Evolutionary conservation across 306 rosid species (phyloP).

Genomic region (Dryas octopetala): DNA sequence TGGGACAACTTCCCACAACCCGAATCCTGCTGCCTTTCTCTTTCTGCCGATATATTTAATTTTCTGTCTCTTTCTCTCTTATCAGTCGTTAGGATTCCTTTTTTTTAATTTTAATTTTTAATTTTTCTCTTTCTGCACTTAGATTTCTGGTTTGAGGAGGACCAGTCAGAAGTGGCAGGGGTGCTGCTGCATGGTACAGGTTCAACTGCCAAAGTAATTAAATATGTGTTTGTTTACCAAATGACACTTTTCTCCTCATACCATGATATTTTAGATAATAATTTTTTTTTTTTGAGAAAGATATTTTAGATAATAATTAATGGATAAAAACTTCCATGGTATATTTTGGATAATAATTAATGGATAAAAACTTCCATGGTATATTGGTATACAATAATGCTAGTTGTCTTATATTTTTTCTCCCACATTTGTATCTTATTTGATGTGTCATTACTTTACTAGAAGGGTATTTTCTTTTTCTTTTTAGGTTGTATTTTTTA

Average conservation of each 20-base stretch:
- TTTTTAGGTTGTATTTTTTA: no score
- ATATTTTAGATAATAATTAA: no score
- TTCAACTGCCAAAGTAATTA: conserved; percentile 18
- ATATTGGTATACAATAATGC: no score
- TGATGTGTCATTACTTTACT: no score
- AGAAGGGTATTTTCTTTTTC: no score
- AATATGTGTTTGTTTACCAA: background rate
- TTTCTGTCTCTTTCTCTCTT: conserved; percentile 15
- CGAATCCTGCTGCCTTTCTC: background rate
- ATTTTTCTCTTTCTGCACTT: background rate
- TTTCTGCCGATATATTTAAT: background rate
- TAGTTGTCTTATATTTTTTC: no score
- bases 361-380: no score
- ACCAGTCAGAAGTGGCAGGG: conserved; percentile 17
- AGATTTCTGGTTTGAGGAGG: conserved; percentile 27
- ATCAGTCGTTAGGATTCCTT: conserved; percentile 23
- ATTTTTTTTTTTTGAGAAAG: no score
- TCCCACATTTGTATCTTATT: no score
- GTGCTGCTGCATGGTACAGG: background rate
- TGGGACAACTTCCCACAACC: background rate
- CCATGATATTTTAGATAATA: no score
- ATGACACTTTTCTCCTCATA: background rate
- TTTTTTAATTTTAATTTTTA: background rate
- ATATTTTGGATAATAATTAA: no score
- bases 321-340: no score